Evolutionary conservation across 306 rosid genomes (phyloP), one percentile per base, ranked within the genome.

Genomic region (Neltuma alba): DNA sequence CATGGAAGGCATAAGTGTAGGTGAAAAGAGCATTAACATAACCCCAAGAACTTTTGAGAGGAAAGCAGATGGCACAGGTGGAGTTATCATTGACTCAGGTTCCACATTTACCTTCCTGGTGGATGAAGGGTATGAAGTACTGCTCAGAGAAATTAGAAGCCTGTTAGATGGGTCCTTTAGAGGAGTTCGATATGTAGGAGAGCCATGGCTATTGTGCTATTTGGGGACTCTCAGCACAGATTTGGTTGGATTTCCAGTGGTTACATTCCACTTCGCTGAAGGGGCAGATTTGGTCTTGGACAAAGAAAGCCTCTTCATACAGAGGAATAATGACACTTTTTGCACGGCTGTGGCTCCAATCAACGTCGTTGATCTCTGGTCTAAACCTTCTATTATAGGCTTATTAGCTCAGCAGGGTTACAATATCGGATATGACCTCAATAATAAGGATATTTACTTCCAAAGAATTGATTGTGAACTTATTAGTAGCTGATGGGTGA

Each of bases 51-150:
- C 77, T 15, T 82, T 86, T 65, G 77, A 57, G 50, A 77, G 79
- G 13, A 64, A 80, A 18, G 33, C 28, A 50, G 6, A 81, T 25
- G 87, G 83, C 16, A 47, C 72, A 2, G 85, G 90, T n/a, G 90
- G 92, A 72, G 85, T 75, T n/a, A 6, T 86, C 10, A 68, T 89
- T 12, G 87, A 89, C 76, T 30, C 86, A 7, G 88, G 90, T 2
- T 9, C 76, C 37, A 44, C 87, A 38, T 0, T 82, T 1, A 75
- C 75, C 33, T 66, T 36, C 68, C 75, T 86, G 21, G 81, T 34
- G 64, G 78, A 73, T 50, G 69, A 28, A 37, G 88, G 77, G 6
- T 74, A 64, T 30, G 3, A 47, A 15, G 11, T 30, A 23, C 64
- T 86, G 14, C 16, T 6, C 28, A 23, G 34, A 16, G 86, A 86